A percentile compares a stretch with the other conserved stretches of the same genome.
Evolutionary conservation across 768 basidiomycete species (phyloP).

Genomic region (Pisolithus tinctorius): DNA sequence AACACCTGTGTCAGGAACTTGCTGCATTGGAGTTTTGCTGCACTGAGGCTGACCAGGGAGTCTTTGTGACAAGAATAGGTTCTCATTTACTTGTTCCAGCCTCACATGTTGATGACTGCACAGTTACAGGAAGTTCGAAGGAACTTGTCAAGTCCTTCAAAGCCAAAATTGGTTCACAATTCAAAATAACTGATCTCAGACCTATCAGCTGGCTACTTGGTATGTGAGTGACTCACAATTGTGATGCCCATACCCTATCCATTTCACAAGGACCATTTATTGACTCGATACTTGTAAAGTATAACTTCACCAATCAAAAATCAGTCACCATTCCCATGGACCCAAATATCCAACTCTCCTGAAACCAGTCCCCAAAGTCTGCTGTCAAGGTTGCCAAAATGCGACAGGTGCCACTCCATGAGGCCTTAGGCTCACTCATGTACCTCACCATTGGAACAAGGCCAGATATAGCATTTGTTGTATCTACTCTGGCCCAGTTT

Average conservation of each 20-base stretch:
- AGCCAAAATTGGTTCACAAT: not conserved
- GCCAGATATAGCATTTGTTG: slow-evolving; percentile 12
- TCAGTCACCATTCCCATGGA: not conserved
- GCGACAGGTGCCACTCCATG: not conserved
- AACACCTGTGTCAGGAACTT: not conserved
- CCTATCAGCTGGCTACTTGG: slow-evolving; percentile 9
- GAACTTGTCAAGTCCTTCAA: slow-evolving; percentile 4
- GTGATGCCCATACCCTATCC: not conserved
- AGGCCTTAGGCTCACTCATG: slow-evolving; percentile 4
- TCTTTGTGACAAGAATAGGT: not conserved
- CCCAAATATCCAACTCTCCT: not conserved
- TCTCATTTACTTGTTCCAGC: not conserved
- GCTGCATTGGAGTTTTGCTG: not conserved
- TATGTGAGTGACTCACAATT: slow-evolving; percentile 2
- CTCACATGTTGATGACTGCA: slow-evolving; percentile 6
- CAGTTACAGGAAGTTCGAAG: not conserved
- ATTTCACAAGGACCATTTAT: not conserved
- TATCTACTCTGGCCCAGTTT: slow-evolving; percentile 10
- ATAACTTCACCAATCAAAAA: slow-evolving; percentile 3
- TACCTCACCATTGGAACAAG: slow-evolving; percentile 8
- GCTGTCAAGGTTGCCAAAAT: not conserved
- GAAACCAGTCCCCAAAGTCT: not conserved
- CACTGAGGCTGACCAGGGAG: not conserved
- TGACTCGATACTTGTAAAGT: not conserved
- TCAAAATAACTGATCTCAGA: not conserved